Evolutionary conservation across 306 rosid genomes (phyloP).

Genomic region (Casuarina glauca): DNA sequence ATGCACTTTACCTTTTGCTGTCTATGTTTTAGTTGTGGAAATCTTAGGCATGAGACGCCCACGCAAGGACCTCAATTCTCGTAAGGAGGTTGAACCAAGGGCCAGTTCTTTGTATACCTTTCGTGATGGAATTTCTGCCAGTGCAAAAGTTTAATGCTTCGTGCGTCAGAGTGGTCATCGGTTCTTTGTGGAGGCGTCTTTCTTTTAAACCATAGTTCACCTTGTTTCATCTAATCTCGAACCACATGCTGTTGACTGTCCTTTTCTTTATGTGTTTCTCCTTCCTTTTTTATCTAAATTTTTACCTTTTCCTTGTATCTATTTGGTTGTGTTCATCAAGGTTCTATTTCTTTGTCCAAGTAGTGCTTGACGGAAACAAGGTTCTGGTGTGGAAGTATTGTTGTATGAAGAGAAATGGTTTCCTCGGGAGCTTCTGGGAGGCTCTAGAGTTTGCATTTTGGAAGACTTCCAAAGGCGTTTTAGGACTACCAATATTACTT

Average conservation of each 20-base stretch:
- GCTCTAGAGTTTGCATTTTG: not conserved
- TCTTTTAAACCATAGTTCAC: not conserved
- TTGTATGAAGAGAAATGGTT: not conserved
- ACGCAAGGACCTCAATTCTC: not conserved
- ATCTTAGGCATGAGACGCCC: not conserved
- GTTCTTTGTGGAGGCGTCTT: not conserved
- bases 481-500: not conserved
- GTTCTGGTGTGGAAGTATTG: not conserved
- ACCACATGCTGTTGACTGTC: not conserved
- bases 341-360: not conserved
- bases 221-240: not conserved
- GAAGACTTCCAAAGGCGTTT: not conserved
- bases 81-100: not conserved
- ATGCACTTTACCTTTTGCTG: too few relatives aligned
- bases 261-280: not conserved
- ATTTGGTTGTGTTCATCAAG: not conserved
- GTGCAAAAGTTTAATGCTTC: not conserved
- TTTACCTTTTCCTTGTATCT: not conserved
- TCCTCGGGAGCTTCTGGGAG: not conserved
- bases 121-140: not conserved
- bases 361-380: not conserved
- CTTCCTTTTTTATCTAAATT: not conserved
- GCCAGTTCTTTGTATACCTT: not conserved
- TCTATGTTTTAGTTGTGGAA: not conserved
- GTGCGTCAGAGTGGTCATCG: not conserved